Percentiles rank a stretch among this genome's conserved stretches.
These are phyloP conservation scores for Paraglomus occultum DNA, from an alignment of 192 early-diverging fungal genomes.

Conservation along the genomic window DNA sequence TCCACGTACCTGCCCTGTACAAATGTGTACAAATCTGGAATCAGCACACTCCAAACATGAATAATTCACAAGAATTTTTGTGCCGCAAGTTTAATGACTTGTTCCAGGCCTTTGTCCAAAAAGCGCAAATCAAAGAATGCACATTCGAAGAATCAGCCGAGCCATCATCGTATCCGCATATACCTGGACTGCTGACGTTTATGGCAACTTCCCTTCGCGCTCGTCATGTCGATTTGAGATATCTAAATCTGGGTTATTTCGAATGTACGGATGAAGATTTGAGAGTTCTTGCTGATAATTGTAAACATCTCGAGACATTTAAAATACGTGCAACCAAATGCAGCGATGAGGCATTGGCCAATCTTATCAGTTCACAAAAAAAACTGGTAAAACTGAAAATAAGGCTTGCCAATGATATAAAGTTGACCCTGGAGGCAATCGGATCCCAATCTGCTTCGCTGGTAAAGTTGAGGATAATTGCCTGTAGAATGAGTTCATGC, in stretches of 20 bases:
- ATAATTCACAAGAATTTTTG: background rate
- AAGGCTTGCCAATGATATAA: background rate
- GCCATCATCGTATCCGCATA: background rate
- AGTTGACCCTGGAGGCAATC: background rate
- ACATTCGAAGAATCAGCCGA: slow-evolving; percentile 16
- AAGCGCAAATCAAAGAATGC: slow-evolving; percentile 8
- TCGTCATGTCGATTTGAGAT: background rate
- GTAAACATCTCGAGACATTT: slow-evolving; percentile 16
- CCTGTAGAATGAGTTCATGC: slow-evolving; percentile 17
- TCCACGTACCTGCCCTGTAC: slow-evolving; percentile 23
- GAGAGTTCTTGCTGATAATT: background rate
- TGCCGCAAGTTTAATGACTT: background rate
- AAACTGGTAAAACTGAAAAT: slow-evolving; percentile 26
- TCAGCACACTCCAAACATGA: background rate
- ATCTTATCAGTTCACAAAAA: background rate
- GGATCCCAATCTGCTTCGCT: background rate
- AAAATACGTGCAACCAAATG: slow-evolving; percentile 10
- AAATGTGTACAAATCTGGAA: slow-evolving; percentile 15
- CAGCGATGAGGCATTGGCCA: slow-evolving; percentile 11
- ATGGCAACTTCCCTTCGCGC: background rate
- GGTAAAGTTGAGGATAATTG: slow-evolving; percentile 24
- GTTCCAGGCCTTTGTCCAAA: slow-evolving; percentile 8
- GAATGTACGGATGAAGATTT: background rate
- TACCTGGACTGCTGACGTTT: background rate
- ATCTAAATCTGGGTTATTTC: slow-evolving; percentile 30